Evolutionary conservation across 2,329 filamentous ascomycete genomes (phyloP), one percentile per base, ranked within the genome.

Genomic region (Trichoderma polysporum): DNA sequence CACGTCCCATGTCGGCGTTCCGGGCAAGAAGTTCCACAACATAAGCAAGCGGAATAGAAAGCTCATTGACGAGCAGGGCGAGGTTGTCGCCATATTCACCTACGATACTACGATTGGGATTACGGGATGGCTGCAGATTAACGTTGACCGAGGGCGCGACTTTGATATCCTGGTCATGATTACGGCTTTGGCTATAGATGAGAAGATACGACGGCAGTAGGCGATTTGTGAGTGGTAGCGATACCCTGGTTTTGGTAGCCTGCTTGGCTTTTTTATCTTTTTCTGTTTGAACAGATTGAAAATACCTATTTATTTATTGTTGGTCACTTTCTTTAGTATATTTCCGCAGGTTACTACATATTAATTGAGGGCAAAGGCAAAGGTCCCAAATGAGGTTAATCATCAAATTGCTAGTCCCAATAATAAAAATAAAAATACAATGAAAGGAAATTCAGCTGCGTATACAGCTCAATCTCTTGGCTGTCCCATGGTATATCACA

Each of bases 141-240:
- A 71, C 17, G 69, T 66, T 6, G 57, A 69, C 12, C 33, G 57
- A 10, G 70, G 69, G 1, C 53, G 54, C 19, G 54, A 66, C 2
- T 70, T 72, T 64, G 70, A 72, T 31, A 35, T 63, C 37, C 61
- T 71, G 67, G 68, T 61, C 3, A 66, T 70, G 33, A 57, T 70
- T 19, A 68, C 71, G 2, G 64, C 59, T 4, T 27, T 72, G 47
- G 60, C 68, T 2, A 53, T 72, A 39, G 67, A 67, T 49, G 71
- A 71, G 41, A 66, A 65, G 56, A 53, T 57, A 15, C 63, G 69
- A n/a, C 66, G 69, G 37, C 50, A 56, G 13, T 64, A 52, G n/a
- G n/a, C 8, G 3, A 19, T 19, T 10, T 56, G 31, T 29, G 27
- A 17, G 22, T 27, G 19, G 35, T 15, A 22, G 35, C 25, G 31